Conservation (phyloP, 148 eudicot species). For the Amaranthus cruentus region DNA sequence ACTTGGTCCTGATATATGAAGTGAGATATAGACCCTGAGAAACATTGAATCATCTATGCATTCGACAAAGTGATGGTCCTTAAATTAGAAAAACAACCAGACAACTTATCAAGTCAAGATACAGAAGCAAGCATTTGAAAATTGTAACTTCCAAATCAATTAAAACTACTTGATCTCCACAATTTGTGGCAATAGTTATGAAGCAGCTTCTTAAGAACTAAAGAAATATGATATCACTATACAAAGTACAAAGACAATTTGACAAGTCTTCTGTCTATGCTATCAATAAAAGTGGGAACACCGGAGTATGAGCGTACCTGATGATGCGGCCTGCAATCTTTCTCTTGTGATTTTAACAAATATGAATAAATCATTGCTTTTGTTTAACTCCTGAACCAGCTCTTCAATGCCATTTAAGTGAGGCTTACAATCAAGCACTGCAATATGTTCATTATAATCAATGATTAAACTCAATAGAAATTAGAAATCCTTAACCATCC, state of each 20-base stretch:
- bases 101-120: background rate
- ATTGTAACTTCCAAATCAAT: conserved; percentile 8
- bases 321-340: conserved; percentile 63
- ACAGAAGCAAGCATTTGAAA: background rate
- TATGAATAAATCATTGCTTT: conserved; percentile 57
- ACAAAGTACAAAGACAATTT: conserved; percentile 1
- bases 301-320: conserved; percentile 38
- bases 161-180: background rate
- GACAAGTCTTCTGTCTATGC: background rate
- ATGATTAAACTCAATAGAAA: background rate
- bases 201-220: background rate
- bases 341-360: conserved; percentile 81
- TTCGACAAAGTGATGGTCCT: background rate
- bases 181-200: background rate
- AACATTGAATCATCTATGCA: background rate
- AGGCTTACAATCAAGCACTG: conserved; percentile 86
- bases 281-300: background rate
- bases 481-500: background rate
- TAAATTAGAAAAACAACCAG: conserved; percentile 8
- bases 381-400: conserved; percentile 52
- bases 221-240: background rate
- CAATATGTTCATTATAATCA: conserved; percentile 6
- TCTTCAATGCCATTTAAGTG: conserved; percentile 39
- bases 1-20: conserved; percentile 41
- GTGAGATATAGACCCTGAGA: conserved; percentile 39